These are phyloP conservation scores for Pichia deserticola DNA, from an alignment of 805 yeast genomes.

Conservation along the genomic window DNA sequence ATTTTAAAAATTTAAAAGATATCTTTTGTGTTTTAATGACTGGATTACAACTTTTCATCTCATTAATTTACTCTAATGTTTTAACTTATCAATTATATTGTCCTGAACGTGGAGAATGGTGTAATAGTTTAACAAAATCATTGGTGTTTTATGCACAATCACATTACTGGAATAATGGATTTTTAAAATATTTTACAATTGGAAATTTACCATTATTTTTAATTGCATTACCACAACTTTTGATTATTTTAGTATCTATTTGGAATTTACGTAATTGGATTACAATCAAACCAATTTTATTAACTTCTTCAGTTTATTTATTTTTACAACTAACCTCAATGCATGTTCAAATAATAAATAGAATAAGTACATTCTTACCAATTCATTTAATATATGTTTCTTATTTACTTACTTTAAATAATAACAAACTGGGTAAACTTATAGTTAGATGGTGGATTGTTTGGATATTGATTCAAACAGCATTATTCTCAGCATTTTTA, in stretches of 20 bases:
- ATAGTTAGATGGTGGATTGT: slow-evolving; percentile 39
- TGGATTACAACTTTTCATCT: slow-evolving; percentile 47
- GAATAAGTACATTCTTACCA: slow-evolving; percentile 75
- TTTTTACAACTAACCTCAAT: slow-evolving; percentile 51
- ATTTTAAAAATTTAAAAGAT: slow-evolving; percentile 6
- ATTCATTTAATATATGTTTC: slow-evolving; percentile 66
- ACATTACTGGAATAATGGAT: slow-evolving; percentile 81
- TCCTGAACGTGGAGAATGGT: slow-evolving; percentile 74
- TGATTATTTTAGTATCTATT: slow-evolving; percentile 37
- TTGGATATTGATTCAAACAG: slow-evolving; percentile 65
- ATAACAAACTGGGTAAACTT: slow-evolving; percentile 1
- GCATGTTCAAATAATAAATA: slow-evolving; percentile 80
- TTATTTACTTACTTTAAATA: slow-evolving; percentile 2
- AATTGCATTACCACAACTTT: slow-evolving; percentile 62
- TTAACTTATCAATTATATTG: slow-evolving; percentile 57
- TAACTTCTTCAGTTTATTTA: slow-evolving; percentile 38
- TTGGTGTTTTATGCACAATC: slow-evolving; percentile 66
- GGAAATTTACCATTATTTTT: slow-evolving; percentile 79
- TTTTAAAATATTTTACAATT: slow-evolving; percentile 73
- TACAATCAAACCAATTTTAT: slow-evolving; percentile 32
- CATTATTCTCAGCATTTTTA: slow-evolving; percentile 64
- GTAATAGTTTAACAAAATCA: slow-evolving; percentile 47
- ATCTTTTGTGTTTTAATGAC: slow-evolving; percentile 35
- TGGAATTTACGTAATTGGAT: slow-evolving; percentile 26
- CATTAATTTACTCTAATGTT: slow-evolving; percentile 41